Evolutionary conservation across 2,329 filamentous ascomycete genomes (phyloP), one percentile per base, ranked within the genome.

Genomic region (Coniochaeta ligniaria): DNA sequence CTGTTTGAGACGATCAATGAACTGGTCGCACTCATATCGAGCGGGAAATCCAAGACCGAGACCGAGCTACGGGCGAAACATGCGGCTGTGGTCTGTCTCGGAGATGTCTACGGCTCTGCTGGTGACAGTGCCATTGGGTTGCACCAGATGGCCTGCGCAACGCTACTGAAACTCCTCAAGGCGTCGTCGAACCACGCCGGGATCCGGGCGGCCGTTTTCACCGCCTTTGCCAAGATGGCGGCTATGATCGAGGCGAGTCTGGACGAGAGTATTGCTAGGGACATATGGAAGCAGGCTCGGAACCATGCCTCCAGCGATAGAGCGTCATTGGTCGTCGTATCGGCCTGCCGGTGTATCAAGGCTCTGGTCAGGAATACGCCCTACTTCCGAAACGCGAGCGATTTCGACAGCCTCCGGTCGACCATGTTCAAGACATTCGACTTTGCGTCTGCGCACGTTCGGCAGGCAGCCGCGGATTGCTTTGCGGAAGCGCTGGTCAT

Each of bases 1-100:
- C 83, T 99, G 2, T 97, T 96, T 71, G 95, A 99, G 74, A 96
- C 92, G 0, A 90, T 98, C 71, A 96, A 95, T 69, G 94, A 98
- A 66, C 80, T 98, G 12, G 80, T 93, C 11, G 80, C 77, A 12
- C 86, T 96, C 60, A 73, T 96, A 54, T 86, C 86, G 62, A 83
- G 83, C 56, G 85, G 88, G 22, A 97, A 96, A 73, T 81, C 80
- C 36, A 89, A 88, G 72, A 78, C 78, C 59, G 93, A 97, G 61
- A 86, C 86, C 66, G 92, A 96, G 68, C 73, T 89, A 58, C 86
- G 87, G 69, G 83, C 86, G 3, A 96, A 91, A 74, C 93, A 97
- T 82, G 92, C 92, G 6, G 94, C 94, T 24, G 89, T 91, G 43
- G 85, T 89, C 71, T 96, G 92, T 70, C 73, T 99, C 66, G 95